Conservation (phyloP, 2,329 filamentous ascomycete genomes). For the Rhytidhysteron rufulum region DNA sequence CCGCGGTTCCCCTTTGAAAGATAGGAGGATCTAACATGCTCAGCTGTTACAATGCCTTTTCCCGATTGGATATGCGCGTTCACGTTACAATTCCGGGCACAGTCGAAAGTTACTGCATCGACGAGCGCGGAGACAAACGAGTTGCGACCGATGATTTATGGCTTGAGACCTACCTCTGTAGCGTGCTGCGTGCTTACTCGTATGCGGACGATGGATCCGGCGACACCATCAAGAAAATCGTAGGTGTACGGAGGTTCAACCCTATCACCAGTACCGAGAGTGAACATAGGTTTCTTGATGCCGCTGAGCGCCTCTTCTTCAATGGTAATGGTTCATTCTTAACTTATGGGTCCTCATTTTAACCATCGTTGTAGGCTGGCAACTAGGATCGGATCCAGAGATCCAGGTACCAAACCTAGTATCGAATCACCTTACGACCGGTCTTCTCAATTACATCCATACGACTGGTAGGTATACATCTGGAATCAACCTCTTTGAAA, state of each 20-base stretch:
- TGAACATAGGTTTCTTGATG: constrained; percentile 91
- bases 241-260: constrained; percentile 96
- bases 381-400: constrained; percentile 92
- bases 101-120: constrained; percentile 95
- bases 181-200: constrained; percentile 87
- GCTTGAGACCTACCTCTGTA: constrained; percentile 97
- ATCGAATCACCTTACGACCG: constrained; percentile 92
- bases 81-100: constrained; percentile 96
- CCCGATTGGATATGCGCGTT: constrained; percentile 94
- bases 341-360: constrained; percentile 1
- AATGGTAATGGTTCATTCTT: constrained; percentile 57
- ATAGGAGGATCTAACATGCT: constrained; percentile 23
- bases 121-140: constrained; percentile 92
- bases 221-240: constrained; percentile 92
- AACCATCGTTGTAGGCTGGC: constrained; percentile 64
- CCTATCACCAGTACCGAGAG: constrained; percentile 97
- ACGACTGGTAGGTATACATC: constrained; percentile 93
- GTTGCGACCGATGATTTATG: constrained; percentile 91
- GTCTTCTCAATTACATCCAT: constrained; percentile 88
- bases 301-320: constrained; percentile 93
- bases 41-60: constrained; percentile 98
- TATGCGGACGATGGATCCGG: constrained; percentile 95
- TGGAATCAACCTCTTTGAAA: constrained; percentile 96
- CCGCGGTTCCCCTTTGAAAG: constrained; percentile 1
- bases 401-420: constrained; percentile 97